A percentile compares a stretch with the other conserved stretches of the same genome.
Conservation (phyloP, 2,329 filamentous ascomycete genomes). For the Botrytis elliptica region DNA sequence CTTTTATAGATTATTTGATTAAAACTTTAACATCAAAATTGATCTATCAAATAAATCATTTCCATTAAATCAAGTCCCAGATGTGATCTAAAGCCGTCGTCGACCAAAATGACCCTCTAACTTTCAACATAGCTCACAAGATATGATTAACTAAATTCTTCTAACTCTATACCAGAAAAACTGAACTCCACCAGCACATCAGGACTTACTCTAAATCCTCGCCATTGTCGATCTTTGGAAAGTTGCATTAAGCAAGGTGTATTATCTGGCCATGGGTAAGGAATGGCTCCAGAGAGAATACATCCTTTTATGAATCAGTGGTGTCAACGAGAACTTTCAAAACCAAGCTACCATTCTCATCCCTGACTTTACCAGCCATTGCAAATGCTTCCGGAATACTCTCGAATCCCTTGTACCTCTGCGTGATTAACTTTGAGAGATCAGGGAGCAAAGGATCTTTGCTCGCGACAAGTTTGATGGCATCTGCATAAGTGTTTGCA, state of each 20-base stretch:
- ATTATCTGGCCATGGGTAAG: background rate
- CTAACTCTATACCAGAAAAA: background rate
- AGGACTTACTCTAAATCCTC: background rate
- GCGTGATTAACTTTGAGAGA: conserved; percentile 78
- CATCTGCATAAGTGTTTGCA: conserved; percentile 82
- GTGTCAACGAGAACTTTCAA: conserved; percentile 39
- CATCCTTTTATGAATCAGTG: background rate
- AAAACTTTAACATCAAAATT: background rate
- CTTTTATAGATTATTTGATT: background rate
- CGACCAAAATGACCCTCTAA: background rate
- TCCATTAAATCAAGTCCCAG: background rate
- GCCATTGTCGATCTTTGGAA: background rate
- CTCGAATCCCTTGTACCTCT: conserved; percentile 74
- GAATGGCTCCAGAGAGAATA: background rate
- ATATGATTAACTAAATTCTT: background rate
- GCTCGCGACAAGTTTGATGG: conserved; percentile 82
- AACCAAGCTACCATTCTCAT: conserved; percentile 38
- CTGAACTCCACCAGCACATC: background rate
- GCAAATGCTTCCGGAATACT: conserved; percentile 85
- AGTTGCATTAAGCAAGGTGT: background rate
- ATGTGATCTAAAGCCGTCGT: background rate
- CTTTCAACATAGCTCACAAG: background rate
- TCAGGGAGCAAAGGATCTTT: conserved; percentile 64
- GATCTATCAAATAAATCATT: background rate
- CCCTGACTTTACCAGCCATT: conserved; percentile 66